Conservation (phyloP, 2,329 filamentous ascomycete genomes). For the Fusarium papillatum region DNA sequence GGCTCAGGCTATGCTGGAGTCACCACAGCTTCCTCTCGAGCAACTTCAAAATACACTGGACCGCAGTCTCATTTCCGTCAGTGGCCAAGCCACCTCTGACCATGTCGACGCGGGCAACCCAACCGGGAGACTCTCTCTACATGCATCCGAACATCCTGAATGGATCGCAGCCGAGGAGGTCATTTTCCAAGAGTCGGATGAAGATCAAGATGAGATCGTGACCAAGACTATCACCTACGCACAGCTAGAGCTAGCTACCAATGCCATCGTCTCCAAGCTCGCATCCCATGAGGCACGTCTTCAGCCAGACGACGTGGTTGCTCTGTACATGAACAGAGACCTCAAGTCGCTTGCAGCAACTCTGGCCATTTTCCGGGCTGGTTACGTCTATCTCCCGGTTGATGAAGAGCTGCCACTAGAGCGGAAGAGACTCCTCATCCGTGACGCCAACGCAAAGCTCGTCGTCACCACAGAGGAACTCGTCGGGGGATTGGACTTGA, state of each 20-base stretch:
- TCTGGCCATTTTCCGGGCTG: conserved; percentile 22
- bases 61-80: neutral
- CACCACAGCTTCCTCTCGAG: neutral
- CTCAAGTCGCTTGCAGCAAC: conserved; percentile 17
- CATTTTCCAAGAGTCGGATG: neutral
- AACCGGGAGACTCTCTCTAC: neutral
- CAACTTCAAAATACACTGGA: conserved; percentile 7
- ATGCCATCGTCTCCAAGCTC: neutral
- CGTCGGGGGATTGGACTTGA: neutral
- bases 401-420: conserved; percentile 13
- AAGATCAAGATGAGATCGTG: neutral
- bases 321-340: conserved; percentile 17
- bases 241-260: neutral
- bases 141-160: conserved; percentile 4
- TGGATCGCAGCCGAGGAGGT: conserved; percentile 25
- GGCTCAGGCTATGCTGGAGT: neutral
- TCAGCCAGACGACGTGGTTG: conserved; percentile 6
- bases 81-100: neutral
- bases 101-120: neutral
- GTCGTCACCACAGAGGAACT: conserved; percentile 7
- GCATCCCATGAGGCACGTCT: neutral
- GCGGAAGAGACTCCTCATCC: conserved; percentile 22
- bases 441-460: conserved; percentile 15
- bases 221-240: conserved; percentile 17
- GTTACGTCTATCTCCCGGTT: conserved; percentile 8